Conservation (phyloP, 2,329 filamentous ascomycete species). For the Colletotrichum sp. region DNA sequence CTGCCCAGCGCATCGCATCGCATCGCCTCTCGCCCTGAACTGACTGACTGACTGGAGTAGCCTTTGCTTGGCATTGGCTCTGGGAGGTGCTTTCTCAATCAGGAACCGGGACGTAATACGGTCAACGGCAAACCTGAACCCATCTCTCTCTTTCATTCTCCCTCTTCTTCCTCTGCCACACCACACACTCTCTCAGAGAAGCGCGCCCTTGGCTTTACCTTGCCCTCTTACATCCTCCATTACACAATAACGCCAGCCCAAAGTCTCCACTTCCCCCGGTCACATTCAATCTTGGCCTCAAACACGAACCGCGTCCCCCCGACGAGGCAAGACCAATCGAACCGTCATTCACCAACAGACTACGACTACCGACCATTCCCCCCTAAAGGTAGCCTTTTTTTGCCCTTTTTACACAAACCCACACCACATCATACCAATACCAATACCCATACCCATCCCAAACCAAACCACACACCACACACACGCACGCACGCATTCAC, state of each 20-base stretch:
- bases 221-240: neutral
- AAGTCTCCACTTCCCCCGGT: conserved; percentile 8
- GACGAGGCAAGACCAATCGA: neutral
- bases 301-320: conserved; percentile 17
- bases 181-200: neutral
- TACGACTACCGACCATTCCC: neutral
- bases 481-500: neutral
- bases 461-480: neutral
- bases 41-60: neutral
- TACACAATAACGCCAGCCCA: neutral
- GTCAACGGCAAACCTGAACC: neutral
- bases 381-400: conserved; percentile 1
- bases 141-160: neutral
- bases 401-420: conserved; percentile 3
- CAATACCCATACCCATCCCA: neutral
- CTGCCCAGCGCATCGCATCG: neutral
- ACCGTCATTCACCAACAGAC: neutral
- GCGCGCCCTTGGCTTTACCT: neutral
- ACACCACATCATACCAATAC: neutral
- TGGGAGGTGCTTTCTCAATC: neutral
- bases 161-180: neutral
- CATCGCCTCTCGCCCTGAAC: neutral
- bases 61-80: neutral
- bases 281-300: conserved; percentile 16
- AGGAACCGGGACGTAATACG: neutral